Conservation (phyloP, 2,329 filamentous ascomycete species). For the Chaetomiaceae sp. region DNA sequence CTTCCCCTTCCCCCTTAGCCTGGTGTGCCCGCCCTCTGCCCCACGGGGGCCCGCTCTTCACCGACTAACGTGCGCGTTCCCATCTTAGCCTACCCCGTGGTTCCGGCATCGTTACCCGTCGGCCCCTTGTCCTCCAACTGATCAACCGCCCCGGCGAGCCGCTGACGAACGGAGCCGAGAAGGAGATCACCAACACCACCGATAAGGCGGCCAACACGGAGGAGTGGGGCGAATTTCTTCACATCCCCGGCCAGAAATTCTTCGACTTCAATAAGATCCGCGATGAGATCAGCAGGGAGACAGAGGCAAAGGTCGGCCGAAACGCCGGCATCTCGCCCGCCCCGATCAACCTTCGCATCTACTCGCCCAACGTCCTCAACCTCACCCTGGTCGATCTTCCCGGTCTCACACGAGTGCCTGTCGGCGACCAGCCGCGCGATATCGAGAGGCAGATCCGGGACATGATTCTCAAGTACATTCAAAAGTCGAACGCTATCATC, state of each 20-base stretch:
- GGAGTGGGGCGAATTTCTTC: constrained; percentile 98
- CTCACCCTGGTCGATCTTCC: constrained; percentile 95
- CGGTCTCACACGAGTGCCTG: constrained; percentile 92
- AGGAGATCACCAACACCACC: constrained; percentile 60
- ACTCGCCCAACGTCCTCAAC: constrained; percentile 96
- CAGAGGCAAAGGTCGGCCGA: constrained; percentile 89
- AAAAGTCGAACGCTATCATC: constrained; percentile 97
- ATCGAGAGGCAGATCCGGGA: constrained; percentile 96
- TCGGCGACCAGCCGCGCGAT: constrained; percentile 92
- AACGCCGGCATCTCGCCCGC: constrained; percentile 96
- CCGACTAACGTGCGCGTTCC: constrained; percentile 15
- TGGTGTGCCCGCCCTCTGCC: constrained; percentile 17
- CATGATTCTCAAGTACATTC: constrained; percentile 98
- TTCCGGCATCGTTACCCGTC: constrained; percentile 92
- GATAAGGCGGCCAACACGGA: constrained; percentile 89
- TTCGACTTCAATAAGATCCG: constrained; percentile 97
- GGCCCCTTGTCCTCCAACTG: constrained; percentile 93
- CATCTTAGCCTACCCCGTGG: constrained; percentile 79
- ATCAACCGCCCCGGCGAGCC: constrained; percentile 74
- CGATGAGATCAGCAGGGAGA: constrained; percentile 95
- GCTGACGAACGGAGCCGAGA: constrained; percentile 68
- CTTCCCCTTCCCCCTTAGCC: neutral
- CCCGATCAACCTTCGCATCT: constrained; percentile 96
- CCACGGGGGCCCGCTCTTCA: constrained; percentile 12
- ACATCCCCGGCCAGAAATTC: constrained; percentile 96